These are phyloP conservation scores for Microsporum audouinii DNA, from an alignment of 2,329 filamentous ascomycete species.

Conservation along the genomic window DNA sequence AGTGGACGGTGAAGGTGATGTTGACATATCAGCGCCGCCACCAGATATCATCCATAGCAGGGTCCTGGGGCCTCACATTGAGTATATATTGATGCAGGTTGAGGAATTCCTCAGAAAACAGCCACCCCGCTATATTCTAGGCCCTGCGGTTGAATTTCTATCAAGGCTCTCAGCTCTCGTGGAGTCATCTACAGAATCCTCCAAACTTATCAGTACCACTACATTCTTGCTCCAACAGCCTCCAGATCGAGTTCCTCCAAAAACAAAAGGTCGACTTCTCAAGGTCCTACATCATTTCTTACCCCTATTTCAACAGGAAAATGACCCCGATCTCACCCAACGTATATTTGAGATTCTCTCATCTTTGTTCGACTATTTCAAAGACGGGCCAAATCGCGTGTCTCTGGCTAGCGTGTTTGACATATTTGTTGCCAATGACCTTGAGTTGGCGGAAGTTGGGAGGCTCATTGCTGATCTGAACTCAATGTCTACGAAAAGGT, in stretches of 20 bases:
- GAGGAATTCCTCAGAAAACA: conserved; percentile 45
- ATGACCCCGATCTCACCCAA: conserved; percentile 47
- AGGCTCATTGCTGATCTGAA: conserved; percentile 68
- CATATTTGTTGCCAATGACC: conserved; percentile 56
- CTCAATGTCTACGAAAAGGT: conserved; percentile 56
- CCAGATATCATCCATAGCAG: conserved; percentile 26
- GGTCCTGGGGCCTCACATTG: conserved; percentile 48
- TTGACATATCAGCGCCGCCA: conserved; percentile 28
- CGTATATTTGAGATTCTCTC: conserved; percentile 63
- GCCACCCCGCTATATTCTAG: conserved; percentile 61
- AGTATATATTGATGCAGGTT: conserved; percentile 48
- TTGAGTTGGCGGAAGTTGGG: conserved; percentile 52
- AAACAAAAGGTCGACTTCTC: conserved; percentile 69
- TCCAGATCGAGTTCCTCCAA: conserved; percentile 68
- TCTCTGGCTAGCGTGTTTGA: conserved; percentile 61
- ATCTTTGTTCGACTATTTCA: conserved; percentile 81
- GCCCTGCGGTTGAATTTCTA: conserved; percentile 66
- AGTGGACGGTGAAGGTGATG: conserved; percentile 38
- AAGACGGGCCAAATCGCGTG: conserved; percentile 63
- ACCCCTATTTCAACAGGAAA: conserved; percentile 48
- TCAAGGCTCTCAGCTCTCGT: conserved; percentile 64
- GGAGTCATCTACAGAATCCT: conserved; percentile 50
- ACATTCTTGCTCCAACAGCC: conserved; percentile 75
- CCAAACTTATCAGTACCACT: conserved; percentile 67
- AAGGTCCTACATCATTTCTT: conserved; percentile 73